A percentile compares a stretch with the other conserved stretches of the same genome.
Conservation (phyloP, 176 grass and related monocot species). For the Triticum timopheevii region DNA sequence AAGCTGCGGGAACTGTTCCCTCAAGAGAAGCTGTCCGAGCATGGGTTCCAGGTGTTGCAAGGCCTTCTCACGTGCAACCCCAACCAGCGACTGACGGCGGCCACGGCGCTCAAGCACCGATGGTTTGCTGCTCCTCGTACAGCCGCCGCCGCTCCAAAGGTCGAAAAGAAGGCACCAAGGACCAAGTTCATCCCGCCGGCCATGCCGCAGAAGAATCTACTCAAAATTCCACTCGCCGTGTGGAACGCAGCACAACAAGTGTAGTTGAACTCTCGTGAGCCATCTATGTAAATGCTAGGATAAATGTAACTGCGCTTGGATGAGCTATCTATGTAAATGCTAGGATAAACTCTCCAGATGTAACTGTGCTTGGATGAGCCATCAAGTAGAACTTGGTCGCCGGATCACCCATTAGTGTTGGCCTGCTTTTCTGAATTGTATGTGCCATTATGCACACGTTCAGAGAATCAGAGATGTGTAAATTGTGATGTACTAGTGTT, state of each 20-base stretch:
- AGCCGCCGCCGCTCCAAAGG: neutral
- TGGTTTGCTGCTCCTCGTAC: conserved; percentile 3
- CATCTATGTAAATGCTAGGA: too few relatives aligned
- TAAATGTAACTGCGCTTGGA: neutral
- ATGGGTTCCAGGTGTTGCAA: neutral
- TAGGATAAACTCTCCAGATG: too few relatives aligned
- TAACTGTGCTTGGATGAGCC: neutral
- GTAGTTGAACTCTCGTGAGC: too few relatives aligned
- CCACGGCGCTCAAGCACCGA: neutral
- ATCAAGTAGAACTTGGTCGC: neutral
- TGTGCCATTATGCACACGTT: neutral
- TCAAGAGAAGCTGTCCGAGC: neutral
- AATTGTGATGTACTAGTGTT: neutral
- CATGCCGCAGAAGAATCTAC: neutral
- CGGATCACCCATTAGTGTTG: too few relatives aligned
- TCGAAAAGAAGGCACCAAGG: neutral
- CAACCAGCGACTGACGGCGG: neutral
- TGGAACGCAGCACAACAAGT: neutral
- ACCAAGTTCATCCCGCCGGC: neutral
- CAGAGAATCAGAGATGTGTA: neutral
- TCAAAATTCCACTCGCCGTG: neutral
- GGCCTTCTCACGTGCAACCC: conserved; percentile 6
- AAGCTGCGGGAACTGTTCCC: neutral
- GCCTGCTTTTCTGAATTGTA: neutral
- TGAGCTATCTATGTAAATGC: too few relatives aligned